These are phyloP conservation scores for Alloascoidea hylecoeti DNA, from an alignment of 805 yeast genomes.

Conservation along the genomic window DNA sequence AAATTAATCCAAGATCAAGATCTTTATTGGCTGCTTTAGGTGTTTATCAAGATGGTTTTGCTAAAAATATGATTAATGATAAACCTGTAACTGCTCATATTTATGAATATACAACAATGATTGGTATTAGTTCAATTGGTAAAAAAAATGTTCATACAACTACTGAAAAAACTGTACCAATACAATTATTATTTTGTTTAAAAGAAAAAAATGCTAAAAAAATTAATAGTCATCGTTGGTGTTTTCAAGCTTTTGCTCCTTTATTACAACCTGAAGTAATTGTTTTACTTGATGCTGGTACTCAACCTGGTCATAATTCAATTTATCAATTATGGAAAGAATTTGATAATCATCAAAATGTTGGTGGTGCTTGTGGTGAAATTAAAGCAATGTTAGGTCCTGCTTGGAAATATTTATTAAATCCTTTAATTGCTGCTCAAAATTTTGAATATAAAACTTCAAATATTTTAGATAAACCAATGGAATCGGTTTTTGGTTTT, in stretches of 20 bases:
- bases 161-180: slow-evolving; percentile 57
- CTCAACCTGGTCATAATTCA: slow-evolving; percentile 76
- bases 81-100: slow-evolving; percentile 73
- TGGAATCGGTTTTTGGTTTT: slow-evolving; percentile 90
- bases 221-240: slow-evolving; percentile 95
- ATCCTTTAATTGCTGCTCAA: slow-evolving; percentile 92
- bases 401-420: slow-evolving; percentile 36
- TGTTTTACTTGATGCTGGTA: slow-evolving; percentile 85
- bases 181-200: slow-evolving; percentile 78
- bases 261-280: slow-evolving; percentile 72
- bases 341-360: slow-evolving; percentile 58
- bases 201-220: slow-evolving; percentile 83
- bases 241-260: slow-evolving; percentile 84
- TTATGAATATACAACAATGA: slow-evolving; percentile 87
- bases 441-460: slow-evolving; percentile 95
- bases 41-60: slow-evolving; percentile 90
- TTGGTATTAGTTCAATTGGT: slow-evolving; percentile 60
- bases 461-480: slow-evolving; percentile 88
- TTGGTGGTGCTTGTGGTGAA: slow-evolving; percentile 98
- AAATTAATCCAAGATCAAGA: slow-evolving; percentile 64
- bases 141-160: slow-evolving; percentile 54
- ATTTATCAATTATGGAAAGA: slow-evolving; percentile 84
- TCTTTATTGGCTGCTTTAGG: slow-evolving; percentile 80
- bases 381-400: slow-evolving; percentile 76
- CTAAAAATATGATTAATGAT: slow-evolving; percentile 80